These are phyloP conservation scores for Xylaria sp. DNA, from an alignment of 2,329 filamentous ascomycete genomes.

Conservation along the genomic window DNA sequence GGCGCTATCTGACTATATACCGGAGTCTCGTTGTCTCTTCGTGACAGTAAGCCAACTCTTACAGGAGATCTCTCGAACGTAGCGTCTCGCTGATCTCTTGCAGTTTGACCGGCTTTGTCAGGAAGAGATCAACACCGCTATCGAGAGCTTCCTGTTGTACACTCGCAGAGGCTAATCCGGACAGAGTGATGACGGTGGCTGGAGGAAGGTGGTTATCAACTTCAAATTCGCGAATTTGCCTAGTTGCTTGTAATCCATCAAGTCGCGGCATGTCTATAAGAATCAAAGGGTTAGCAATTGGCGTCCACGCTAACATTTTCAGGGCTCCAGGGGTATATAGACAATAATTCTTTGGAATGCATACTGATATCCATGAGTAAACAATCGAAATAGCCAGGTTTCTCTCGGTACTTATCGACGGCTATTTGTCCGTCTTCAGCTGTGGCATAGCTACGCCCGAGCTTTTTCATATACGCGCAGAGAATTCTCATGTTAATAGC, in stretches of 20 bases:
- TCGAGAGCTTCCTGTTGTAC: slow-evolving; percentile 58
- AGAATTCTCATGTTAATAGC: slow-evolving; percentile 51
- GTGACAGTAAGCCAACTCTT: background rate
- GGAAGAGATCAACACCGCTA: slow-evolving; percentile 57
- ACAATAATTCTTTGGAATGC: no score
- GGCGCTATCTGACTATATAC: background rate
- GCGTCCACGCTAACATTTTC: background rate
- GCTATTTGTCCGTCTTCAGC: slow-evolving; percentile 31
- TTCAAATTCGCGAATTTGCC: slow-evolving; percentile 30
- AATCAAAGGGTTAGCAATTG: background rate
- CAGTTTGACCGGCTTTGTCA: slow-evolving; percentile 59
- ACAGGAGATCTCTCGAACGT: slow-evolving; percentile 23
- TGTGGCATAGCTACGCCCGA: slow-evolving; percentile 34
- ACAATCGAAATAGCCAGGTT: slow-evolving; percentile 26
- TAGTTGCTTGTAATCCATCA: slow-evolving; percentile 31
- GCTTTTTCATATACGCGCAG: slow-evolving; percentile 47
- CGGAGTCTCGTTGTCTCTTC: background rate
- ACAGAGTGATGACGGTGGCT: slow-evolving; percentile 56
- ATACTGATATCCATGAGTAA: slow-evolving; percentile 35
- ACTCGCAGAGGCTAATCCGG: slow-evolving; percentile 55
- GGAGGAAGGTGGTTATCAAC: slow-evolving; percentile 49
- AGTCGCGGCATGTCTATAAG: slow-evolving; percentile 30
- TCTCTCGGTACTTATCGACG: slow-evolving; percentile 25
- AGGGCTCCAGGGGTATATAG: background rate
- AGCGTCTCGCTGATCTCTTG: slow-evolving; percentile 42